Evolutionary conservation across 352 stramenopile genomes (phyloP), one percentile per base, ranked within the genome.

Genomic region (Pythium pyrilobum): DNA sequence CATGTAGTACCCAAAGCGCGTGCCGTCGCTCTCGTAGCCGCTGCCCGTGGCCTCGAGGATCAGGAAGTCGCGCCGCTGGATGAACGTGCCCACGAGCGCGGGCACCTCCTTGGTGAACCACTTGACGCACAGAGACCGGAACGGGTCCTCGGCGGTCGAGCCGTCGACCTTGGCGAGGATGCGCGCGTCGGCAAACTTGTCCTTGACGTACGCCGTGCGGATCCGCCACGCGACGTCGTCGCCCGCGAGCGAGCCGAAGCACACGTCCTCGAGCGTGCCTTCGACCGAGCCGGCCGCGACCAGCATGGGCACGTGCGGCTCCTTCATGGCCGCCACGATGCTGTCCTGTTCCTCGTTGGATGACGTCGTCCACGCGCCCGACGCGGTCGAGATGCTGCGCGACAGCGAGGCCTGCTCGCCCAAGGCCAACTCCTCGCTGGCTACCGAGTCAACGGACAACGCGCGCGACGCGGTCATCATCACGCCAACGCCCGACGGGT

Each of bases 101-200:
- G 74, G 65, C 10, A 72, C 49, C 38, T 83, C 72, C 45, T 77
- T 78, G 0, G 68, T 71, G 54, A 82, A 77, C 75, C 75, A 86
- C 46, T 83, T 86, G 51, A 83, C 45, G 4, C 57, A 69, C 9
- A 81, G 51, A 50, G 76, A 86, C 15, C 59, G 65, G 55, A 69
- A 78, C 24, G 72, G 75, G 47, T 83, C 66, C 28, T 56, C 33
- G 1, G 31, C 24, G 3, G 56, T 71, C 13, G 75, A 68, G 2
- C 54, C 36, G 33, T 67, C 25, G 12, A 85, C 60, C 32, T 51
- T 71, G 5, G 71, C 69, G 25, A 83, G 44, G 16, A 86, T 62
- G 1, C 66, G 59, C 7, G 75, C 50, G 40, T 81, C 76, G 5
- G 72, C 69, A 23, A 81, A 66, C 31, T 69, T 69, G 49, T 86